phyloP scores from a whole-genome alignment of 257 asterid genomes.

The Rauvolfia tetraphylla region DNA sequence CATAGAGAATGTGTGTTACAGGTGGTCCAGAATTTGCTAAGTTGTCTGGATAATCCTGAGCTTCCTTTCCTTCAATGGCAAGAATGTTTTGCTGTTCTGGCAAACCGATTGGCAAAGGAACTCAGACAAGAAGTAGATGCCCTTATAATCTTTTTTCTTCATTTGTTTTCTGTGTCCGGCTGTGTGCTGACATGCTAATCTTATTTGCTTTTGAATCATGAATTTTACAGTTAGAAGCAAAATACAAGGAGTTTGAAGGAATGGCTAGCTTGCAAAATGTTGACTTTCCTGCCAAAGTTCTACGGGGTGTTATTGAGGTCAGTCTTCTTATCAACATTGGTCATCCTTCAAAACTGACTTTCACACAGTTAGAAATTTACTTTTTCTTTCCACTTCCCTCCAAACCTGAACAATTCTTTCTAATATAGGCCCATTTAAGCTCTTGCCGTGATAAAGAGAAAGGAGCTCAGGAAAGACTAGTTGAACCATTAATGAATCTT shows the following conservation, averaged over 20 bases:
- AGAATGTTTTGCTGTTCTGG: constrained; percentile 95
- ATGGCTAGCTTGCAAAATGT: constrained; percentile 50
- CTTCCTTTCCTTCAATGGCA: constrained; percentile 99
- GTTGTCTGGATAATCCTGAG: constrained; percentile 97
- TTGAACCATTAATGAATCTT: constrained; percentile 89
- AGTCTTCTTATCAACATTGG: constrained; percentile 21
- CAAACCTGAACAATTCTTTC: constrained; percentile 8
- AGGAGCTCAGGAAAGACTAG: constrained; percentile 86
- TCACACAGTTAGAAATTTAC: not conserved
- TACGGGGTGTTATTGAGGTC: constrained; percentile 85
- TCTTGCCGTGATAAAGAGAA: constrained; percentile 73
- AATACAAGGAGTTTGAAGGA: constrained; percentile 72
- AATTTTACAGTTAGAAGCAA: constrained; percentile 68
- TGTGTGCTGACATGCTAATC: constrained; percentile 6
- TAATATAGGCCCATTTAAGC: constrained; percentile 62
- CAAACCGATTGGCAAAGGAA: constrained; percentile 87
- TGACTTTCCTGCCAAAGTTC: constrained; percentile 87
- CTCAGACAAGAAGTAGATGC: constrained; percentile 74
- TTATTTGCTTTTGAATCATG: constrained; percentile 6
- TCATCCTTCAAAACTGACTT: not conserved
- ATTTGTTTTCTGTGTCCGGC: not conserved
- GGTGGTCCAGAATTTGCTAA: constrained; percentile 93
- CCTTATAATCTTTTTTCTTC: constrained; percentile 12
- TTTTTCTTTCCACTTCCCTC: not conserved
- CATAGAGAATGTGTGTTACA: constrained; percentile 31